Percentiles rank a stretch among this genome's conserved stretches.
Evolutionary conservation across 2,329 filamentous ascomycete species (phyloP).

Genomic region (Claviceps lovelessii): DNA sequence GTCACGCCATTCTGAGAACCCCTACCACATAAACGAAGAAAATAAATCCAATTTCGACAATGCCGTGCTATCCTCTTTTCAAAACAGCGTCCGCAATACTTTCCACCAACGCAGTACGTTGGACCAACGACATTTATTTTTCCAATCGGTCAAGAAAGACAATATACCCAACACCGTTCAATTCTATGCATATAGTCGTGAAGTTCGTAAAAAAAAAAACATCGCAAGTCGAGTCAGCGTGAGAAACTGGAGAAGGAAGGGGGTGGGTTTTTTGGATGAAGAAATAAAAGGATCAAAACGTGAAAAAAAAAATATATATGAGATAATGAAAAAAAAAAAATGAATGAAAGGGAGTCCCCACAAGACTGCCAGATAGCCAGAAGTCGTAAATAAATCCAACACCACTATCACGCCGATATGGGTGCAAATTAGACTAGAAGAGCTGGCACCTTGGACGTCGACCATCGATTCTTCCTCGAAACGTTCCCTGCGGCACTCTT

Average conservation of each 20-base stretch:
- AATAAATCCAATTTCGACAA: background rate
- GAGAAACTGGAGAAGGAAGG: background rate
- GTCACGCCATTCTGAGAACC: background rate
- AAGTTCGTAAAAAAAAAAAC: conserved; percentile 1
- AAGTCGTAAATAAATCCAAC: background rate
- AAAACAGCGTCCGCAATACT: background rate
- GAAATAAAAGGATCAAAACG: too few species aligned
- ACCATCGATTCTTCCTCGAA: conserved; percentile 13
- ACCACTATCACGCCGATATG: background rate
- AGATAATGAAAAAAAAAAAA: background rate
- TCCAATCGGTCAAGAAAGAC: background rate
- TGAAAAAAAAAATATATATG: background rate
- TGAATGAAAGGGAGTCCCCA: too few species aligned
- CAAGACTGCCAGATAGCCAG: background rate
- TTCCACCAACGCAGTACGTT: background rate
- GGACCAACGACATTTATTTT: background rate
- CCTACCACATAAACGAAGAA: background rate
- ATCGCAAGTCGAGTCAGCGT: background rate
- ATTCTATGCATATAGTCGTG: background rate
- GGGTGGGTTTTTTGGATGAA: too few species aligned
- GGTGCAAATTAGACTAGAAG: conserved; percentile 5
- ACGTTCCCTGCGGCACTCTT: conserved; percentile 15
- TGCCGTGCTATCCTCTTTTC: background rate
- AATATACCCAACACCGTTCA: background rate
- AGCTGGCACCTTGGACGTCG: conserved; percentile 8